A percentile compares a stretch with the other conserved stretches of the same genome.
Conservation (phyloP, 495 filamentous ascomycete genomes). For the Venustampulla echinocandica region DNA sequence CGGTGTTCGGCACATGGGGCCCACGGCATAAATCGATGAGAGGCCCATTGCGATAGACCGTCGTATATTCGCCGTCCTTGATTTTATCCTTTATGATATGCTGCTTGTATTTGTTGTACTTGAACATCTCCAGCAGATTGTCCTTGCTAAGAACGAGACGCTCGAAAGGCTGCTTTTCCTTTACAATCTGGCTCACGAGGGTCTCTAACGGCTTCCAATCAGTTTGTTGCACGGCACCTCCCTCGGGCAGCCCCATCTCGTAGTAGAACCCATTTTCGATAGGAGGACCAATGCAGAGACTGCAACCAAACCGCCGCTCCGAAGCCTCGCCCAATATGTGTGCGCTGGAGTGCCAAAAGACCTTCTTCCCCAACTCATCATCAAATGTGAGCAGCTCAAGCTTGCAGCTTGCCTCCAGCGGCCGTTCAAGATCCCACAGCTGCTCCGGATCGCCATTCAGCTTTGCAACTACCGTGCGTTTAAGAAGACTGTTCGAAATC, state of each 20-base stretch:
- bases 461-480: slow-evolving; percentile 72
- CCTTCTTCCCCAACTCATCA: slow-evolving; percentile 69
- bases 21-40: slow-evolving; percentile 74
- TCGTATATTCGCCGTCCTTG: slow-evolving; percentile 76
- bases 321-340: slow-evolving; percentile 91
- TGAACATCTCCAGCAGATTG: slow-evolving; percentile 90
- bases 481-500: slow-evolving; percentile 61
- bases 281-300: slow-evolving; percentile 87
- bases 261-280: slow-evolving; percentile 96
- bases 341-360: slow-evolving; percentile 91
- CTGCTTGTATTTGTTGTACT: slow-evolving; percentile 91
- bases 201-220: slow-evolving; percentile 79
- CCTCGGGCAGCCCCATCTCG: slow-evolving; percentile 81
- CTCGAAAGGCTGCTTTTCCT: slow-evolving; percentile 95
- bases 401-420: slow-evolving; percentile 71
- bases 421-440: slow-evolving; percentile 87
- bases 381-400: slow-evolving; percentile 79
- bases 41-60: slow-evolving; percentile 82
- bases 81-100: slow-evolving; percentile 93
- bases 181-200: slow-evolving; percentile 68
- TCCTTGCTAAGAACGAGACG: slow-evolving; percentile 81
- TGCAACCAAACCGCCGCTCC: slow-evolving; percentile 81
- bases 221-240: slow-evolving; percentile 57
- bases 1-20: slow-evolving; percentile 86
- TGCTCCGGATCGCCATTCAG: slow-evolving; percentile 57